phyloP scores from a whole-genome alignment of 768 basidiomycete species.

The Dendrothele bispora region DNA sequence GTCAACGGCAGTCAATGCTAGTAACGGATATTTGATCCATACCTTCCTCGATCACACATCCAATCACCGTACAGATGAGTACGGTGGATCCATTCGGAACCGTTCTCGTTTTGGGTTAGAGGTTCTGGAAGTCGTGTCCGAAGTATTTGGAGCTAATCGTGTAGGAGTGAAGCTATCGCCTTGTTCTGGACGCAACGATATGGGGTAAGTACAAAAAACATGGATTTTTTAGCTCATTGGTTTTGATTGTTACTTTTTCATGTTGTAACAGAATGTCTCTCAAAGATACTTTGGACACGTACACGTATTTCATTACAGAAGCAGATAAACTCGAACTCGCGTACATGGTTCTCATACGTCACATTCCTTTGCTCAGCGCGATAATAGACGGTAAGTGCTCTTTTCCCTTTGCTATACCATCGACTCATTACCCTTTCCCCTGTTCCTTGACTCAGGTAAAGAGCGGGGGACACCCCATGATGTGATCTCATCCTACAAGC shows the following conservation, averaged over 20 bases:
- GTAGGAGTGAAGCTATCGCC: slow-evolving; percentile 20
- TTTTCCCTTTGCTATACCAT: no score
- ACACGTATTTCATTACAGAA: slow-evolving; percentile 22
- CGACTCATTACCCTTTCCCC: no score
- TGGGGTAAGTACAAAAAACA: slow-evolving; percentile 27
- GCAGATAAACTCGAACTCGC: slow-evolving; percentile 21
- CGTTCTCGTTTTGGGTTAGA: slow-evolving; percentile 39
- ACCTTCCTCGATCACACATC: slow-evolving; percentile 33
- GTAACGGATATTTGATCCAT: slow-evolving; percentile 34
- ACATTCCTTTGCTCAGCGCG: slow-evolving; percentile 16
- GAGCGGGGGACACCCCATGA: not conserved
- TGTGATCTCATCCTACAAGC: not conserved
- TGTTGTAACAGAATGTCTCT: no score
- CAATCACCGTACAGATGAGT: slow-evolving; percentile 41
- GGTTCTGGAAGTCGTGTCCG: slow-evolving; percentile 27
- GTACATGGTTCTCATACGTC: slow-evolving; percentile 23
- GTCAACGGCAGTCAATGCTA: slow-evolving; percentile 24
- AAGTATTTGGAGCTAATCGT: slow-evolving; percentile 32
- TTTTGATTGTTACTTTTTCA: no score
- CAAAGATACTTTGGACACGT: slow-evolving; percentile 26
- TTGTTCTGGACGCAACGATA: slow-evolving; percentile 32
- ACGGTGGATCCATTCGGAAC: slow-evolving; percentile 44
- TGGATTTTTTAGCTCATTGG: no score
- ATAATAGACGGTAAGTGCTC: slow-evolving; percentile 19
- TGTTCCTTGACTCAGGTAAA: no score